Percentiles rank a stretch among this genome's conserved stretches.
Evolutionary conservation across 1,284 basidiomycete genomes (phyloP).

Genomic region (Sanghuangporus sanghuang): DNA sequence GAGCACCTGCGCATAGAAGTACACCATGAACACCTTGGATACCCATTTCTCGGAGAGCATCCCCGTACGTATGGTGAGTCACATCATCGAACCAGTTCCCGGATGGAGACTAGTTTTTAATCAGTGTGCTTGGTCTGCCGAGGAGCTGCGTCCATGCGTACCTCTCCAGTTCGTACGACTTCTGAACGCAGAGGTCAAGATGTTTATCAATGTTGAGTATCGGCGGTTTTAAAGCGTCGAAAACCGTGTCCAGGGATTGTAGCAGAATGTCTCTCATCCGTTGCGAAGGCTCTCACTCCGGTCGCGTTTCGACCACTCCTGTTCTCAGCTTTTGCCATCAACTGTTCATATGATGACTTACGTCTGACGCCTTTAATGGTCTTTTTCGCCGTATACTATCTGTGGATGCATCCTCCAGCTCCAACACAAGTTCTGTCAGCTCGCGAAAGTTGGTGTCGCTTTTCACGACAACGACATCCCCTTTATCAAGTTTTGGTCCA

Average conservation of each 20-base stretch:
- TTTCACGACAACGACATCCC: conserved; percentile 73
- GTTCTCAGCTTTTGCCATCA: conserved; percentile 34
- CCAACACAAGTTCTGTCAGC: conserved; percentile 67
- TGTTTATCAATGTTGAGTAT: too few species aligned
- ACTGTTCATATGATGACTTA: conserved; percentile 24
- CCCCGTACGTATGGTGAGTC: conserved; percentile 80
- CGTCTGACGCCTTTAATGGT: conserved; percentile 64
- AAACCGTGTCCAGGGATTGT: too few species aligned
- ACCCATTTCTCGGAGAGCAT: conserved; percentile 57
- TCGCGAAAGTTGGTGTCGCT: conserved; percentile 91
- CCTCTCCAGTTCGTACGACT: conserved; percentile 63
- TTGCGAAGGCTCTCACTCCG: too few species aligned
- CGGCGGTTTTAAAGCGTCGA: too few species aligned
- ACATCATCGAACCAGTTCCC: conserved; percentile 92
- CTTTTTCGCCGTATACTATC: conserved; percentile 63
- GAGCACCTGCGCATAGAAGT: conserved; percentile 77
- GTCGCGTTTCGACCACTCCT: conserved; percentile 32
- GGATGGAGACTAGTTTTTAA: conserved; percentile 54
- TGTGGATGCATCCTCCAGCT: conserved; percentile 53
- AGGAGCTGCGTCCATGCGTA: conserved; percentile 28
- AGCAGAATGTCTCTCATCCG: too few species aligned
- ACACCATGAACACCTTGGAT: conserved; percentile 70
- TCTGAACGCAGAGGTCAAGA: conserved; percentile 76
- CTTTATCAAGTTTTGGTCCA: conserved; percentile 72
- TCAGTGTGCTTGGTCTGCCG: not conserved